Base-by-base conservation (phyloP, 768 basidiomycete genomes). In the Hydnomerulius pinastri region DNA sequence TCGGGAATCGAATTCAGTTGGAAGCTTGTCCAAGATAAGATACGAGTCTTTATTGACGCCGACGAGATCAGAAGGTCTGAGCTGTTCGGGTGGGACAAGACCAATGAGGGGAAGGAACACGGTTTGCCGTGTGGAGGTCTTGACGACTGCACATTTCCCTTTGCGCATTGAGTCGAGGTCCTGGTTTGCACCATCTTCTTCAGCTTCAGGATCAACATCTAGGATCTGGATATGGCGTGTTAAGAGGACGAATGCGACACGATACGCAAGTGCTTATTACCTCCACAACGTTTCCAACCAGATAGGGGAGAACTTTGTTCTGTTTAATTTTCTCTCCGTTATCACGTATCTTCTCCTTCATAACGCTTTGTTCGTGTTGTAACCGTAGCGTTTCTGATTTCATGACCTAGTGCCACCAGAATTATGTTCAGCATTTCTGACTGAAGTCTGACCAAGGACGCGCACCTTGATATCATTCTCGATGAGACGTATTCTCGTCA, bases 21-120 rank as follows among this genome's bases (percentile, higher is more conserved):
- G 97, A 20, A 99, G 81, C 3, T 86, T 95, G 69, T 98, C 97
- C 30, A 99, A 81, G 28, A 98, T 83, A 57, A 99, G 86, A 67
- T 98, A 98, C 9, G 96, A 98, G 67, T 99, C 97, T 70, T 99
- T 99, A 77, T 99, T 98, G 43, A 98, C 96, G 56, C 97, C 97
- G 59, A 99, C 95, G 41, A 99, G 84, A 71, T 98, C 97, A 37
- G 89, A 80, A 4, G 96, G 96, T 61, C 79, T 86, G 54, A 99
- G 85, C 59, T 92, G 74, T 52, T 95, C 92, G 38, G 94, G 83
- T 18, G 96, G 91, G 21, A 98, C 97, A 49, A 99, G 90, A 51
- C 97, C 97, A 58, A 98, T 95, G 64, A 99, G 83, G 12, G 97
- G 97, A 12, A 99, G 83, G 77, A 99, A 99, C 36, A 99, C 93